Evolutionary conservation across 176 grass and related monocot genomes (phyloP).

Genomic region (Urochloa ruziziensis): DNA sequence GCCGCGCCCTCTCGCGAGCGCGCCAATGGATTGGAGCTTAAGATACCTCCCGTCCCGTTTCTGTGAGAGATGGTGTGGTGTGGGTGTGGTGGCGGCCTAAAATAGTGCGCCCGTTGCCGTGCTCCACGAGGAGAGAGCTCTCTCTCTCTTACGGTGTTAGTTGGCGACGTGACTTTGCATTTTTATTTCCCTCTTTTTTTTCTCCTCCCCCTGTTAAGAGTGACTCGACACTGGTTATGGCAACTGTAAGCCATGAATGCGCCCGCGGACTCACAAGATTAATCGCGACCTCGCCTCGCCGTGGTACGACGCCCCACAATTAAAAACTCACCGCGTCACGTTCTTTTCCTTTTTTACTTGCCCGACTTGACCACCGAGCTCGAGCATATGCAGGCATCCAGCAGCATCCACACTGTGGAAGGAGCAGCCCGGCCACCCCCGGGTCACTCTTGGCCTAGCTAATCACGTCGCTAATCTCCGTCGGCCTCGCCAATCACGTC

Average conservation of each 20-base stretch:
- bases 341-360: not conserved
- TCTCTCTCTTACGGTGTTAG: not conserved
- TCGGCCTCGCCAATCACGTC: not conserved
- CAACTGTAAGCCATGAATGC: slow-evolving; percentile 16
- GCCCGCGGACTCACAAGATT: not conserved
- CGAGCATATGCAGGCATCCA: not conserved
- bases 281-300: not conserved
- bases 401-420: not conserved
- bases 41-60: slow-evolving; percentile 47
- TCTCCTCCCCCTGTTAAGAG: not conserved
- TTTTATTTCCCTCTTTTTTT: not conserved
- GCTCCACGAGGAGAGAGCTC: not conserved
- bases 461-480: slow-evolving; percentile 5
- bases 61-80: slow-evolving; percentile 12
- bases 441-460: not conserved
- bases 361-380: not conserved
- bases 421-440: not conserved
- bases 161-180: slow-evolving; percentile 4
- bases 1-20: not conserved
- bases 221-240: not conserved
- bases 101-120: slow-evolving; percentile 26
- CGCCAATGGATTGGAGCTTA: slow-evolving; percentile 67
- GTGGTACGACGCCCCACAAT: slow-evolving; percentile 12
- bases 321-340: not conserved
- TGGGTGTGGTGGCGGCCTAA: slow-evolving; percentile 49